Evolutionary conservation across 2,329 filamentous ascomycete genomes (phyloP), one percentile per base, ranked within the genome.

Genomic region (Lizonia empirigonia): DNA sequence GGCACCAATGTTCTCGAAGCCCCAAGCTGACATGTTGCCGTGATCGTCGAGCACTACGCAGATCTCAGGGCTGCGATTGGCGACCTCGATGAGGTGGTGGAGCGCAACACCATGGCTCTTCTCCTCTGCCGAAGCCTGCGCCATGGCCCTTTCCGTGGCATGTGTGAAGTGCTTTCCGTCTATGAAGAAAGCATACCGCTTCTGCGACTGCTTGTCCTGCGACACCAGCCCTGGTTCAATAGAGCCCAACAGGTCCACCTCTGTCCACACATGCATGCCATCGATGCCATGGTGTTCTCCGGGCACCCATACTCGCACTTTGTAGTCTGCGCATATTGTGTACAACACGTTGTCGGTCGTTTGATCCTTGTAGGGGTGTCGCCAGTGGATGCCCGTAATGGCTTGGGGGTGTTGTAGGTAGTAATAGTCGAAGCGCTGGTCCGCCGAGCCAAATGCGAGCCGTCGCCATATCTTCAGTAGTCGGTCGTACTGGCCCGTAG

Each of bases 391-490:
- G 53, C 84, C 85, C 3, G 90, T 93, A n/a, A 99, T 85, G 1
- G 87, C 76, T 20, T 83, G 80, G 1, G 91, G 90, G 70, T 99
- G 94, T n/a, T 86, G 80, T 1, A 99, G 84, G 73, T 97, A 97
- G 22, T 87, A 86, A 64, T 96, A 87, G 64, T 97, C 93, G 73
- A 97, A 97, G 49, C 89, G 83, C 30, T 91, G 88, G 61, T 95
- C 88, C 50, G 91, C 87, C 1, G 85, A 82, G 12, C 91, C 91
- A 68, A 93, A 97, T 7, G 88, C 89, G 19, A 96, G 78, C 44
- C 93, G 84, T 57, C 91, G 85, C 94, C 95, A 99, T 63, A 97
- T 83, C 75, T 99, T 97, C 60, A 96, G 86, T 16, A 97, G 77
- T 42, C 87, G 82, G 72, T 97, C 94, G 68, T 90, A 85, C 40